phyloP scores from a whole-genome alignment of 2,329 filamentous ascomycete genomes.

The Metarhizium humberi region DNA sequence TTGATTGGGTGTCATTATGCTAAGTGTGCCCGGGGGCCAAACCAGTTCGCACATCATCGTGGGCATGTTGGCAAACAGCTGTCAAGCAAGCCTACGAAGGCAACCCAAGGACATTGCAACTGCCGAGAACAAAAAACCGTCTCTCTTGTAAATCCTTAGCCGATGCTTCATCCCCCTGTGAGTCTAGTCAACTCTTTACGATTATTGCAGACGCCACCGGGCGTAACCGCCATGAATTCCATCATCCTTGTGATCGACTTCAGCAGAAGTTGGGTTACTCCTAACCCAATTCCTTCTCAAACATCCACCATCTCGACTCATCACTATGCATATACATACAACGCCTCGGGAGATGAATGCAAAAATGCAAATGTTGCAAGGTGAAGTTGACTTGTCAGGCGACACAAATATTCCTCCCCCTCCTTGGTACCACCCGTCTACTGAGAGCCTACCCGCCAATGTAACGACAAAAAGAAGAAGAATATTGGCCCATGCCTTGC shows the following conservation, averaged over 20 bases:
- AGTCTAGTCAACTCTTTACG: not conserved
- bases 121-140: not conserved
- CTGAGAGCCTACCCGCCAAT: not conserved
- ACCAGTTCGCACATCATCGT: not conserved
- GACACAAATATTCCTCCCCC: not conserved
- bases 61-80: not conserved
- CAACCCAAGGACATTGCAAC: not conserved
- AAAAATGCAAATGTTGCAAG: not conserved
- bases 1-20: not conserved
- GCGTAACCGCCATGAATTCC: too few species aligned
- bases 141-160: not conserved
- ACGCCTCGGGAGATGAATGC: not conserved
- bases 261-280: not conserved
- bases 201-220: not conserved
- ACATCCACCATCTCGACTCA: not conserved
- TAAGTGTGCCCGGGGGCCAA: not conserved
- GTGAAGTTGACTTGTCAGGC: not conserved
- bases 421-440: not conserved
- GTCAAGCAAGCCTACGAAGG: not conserved
- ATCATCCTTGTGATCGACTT: too few species aligned
- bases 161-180: not conserved
- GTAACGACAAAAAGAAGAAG: not conserved
- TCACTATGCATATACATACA: not conserved
- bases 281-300: not conserved
- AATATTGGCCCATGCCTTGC: not conserved